Evolutionary conservation across 2,329 filamentous ascomycete species (phyloP).

Genomic region (Ophiostoma sp.): DNA sequence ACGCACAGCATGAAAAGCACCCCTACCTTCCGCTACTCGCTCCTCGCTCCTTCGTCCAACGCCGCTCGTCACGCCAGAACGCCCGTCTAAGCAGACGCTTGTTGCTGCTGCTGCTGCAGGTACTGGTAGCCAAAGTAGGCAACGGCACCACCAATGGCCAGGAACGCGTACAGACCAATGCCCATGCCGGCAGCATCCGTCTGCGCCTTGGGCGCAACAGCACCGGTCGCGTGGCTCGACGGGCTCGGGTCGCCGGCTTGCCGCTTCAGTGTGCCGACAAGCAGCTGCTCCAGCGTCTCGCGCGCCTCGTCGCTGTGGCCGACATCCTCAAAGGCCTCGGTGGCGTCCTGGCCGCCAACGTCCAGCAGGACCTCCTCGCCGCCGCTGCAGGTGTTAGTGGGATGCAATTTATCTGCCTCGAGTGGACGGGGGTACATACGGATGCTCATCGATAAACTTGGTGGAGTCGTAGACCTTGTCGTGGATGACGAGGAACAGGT

Average conservation of each 20-base stretch:
- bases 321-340: conserved; percentile 98
- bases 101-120: conserved; percentile 58
- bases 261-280: conserved; percentile 77
- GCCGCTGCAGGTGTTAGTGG: conserved; percentile 61
- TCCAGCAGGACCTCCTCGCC: conserved; percentile 98
- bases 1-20: neutral
- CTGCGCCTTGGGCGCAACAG: conserved; percentile 52
- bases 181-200: conserved; percentile 61
- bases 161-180: conserved; percentile 76
- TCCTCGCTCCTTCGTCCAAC: neutral
- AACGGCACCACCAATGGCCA: conserved; percentile 73
- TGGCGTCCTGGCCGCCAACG: conserved; percentile 91
- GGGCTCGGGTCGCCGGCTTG: conserved; percentile 77
- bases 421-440: conserved; percentile 54
- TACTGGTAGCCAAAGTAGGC: conserved; percentile 87
- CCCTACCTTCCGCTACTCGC: neutral
- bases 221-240: conserved; percentile 52
- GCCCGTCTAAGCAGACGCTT: conserved; percentile 16
- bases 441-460: conserved; percentile 96
- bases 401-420: no score
- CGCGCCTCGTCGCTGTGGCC: conserved; percentile 98
- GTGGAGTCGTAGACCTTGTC: conserved; percentile 93
- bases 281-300: conserved; percentile 79
- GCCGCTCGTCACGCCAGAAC: neutral
- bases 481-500: conserved; percentile 87